These are phyloP conservation scores for Hymenoscyphus scutula DNA, from an alignment of 2,329 filamentous ascomycete species.

Conservation along the genomic window DNA sequence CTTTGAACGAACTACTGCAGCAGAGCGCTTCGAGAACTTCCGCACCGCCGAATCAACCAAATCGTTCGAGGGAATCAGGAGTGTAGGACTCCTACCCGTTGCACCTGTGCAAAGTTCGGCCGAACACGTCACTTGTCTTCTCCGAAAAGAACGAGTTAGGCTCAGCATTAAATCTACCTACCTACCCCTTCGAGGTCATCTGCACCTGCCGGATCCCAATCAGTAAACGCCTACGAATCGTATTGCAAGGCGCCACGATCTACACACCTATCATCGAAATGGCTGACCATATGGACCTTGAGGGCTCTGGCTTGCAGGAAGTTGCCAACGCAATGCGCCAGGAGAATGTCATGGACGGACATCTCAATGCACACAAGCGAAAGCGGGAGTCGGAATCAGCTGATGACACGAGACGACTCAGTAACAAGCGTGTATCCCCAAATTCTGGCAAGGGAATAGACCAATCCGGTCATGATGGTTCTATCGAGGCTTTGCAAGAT, in stretches of 20 bases:
- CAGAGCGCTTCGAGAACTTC: conserved; percentile 34
- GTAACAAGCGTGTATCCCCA: conserved; percentile 37
- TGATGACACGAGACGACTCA: conserved; percentile 36
- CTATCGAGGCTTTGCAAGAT: conserved; percentile 36
- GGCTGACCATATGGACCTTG: conserved; percentile 37
- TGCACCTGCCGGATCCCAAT: conserved; percentile 30
- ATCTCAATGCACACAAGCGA: conserved; percentile 33
- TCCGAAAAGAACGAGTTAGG: conserved; percentile 28
- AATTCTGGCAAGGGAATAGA: conserved; percentile 28
- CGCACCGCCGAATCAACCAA: conserved; percentile 26
- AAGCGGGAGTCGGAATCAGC: conserved; percentile 38
- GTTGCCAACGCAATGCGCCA: conserved; percentile 39
- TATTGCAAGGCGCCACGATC: conserved; percentile 29
- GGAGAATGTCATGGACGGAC: conserved; percentile 27
- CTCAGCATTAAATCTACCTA: conserved; percentile 34
- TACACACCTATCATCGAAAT: conserved; percentile 27
- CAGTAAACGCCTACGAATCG: conserved; percentile 31
- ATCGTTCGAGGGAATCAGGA: conserved; percentile 24
- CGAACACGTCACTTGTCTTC: conserved; percentile 35
- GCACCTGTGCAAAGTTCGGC: conserved; percentile 35
- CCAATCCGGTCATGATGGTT: conserved; percentile 11
- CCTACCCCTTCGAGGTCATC: conserved; percentile 36
- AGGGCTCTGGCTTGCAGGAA: conserved; percentile 38
- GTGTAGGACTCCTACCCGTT: conserved; percentile 28
- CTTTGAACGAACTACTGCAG: conserved; percentile 35